Evolutionary conservation across 306 rosid species (phyloP), one percentile per base, ranked within the genome.

Genomic region (Pueraria montana): DNA sequence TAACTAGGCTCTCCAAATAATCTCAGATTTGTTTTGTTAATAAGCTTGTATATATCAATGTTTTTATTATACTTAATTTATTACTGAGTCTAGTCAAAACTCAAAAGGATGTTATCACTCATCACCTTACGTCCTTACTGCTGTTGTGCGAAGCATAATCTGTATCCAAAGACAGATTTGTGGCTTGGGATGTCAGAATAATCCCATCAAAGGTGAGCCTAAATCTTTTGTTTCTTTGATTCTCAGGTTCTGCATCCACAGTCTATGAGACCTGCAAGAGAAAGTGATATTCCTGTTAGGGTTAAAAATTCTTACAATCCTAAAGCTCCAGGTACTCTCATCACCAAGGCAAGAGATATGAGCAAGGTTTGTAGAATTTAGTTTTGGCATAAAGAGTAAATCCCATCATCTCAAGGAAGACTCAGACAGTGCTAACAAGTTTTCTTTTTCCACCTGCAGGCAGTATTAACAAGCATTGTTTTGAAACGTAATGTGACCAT

Each of bases 261-360:
- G 84, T 96, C 99, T 66, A 96, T 96, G 99, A 90, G 96, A 84
- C 99, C 99, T 52, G 98, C 99, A 27, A 92, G 98, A 87, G 99
- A 96, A 88, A 89, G 92, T 84, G 97, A 92, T 90, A 92, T 96
- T 88, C 98, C 99, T 20, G 99, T 96, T 42, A 89, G 99, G 88
- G 99, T 96, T 78, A 96, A 93, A 86, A 96, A 96, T 86, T 96
- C 99, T 8, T 96, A 96, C 88, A 96, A 96, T 76, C 99, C 97
- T 65, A 88, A 86, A 78, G 99, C 99, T 84, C 98, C 99, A 1
- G 98, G 99, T 66, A 96, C 99, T 77, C 94, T 96, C 75, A 96
- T 96, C 89, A 83, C 92, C 77, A 92, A 88, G 89, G 83, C 73
- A 80, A 92, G 99, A 84, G 99, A 96, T 85, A 92, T 96, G 97